A percentile compares a stretch with the other conserved stretches of the same genome.
phyloP scores from a whole-genome alignment of 208 protist species.

The Phytomonas serpens region DNA sequence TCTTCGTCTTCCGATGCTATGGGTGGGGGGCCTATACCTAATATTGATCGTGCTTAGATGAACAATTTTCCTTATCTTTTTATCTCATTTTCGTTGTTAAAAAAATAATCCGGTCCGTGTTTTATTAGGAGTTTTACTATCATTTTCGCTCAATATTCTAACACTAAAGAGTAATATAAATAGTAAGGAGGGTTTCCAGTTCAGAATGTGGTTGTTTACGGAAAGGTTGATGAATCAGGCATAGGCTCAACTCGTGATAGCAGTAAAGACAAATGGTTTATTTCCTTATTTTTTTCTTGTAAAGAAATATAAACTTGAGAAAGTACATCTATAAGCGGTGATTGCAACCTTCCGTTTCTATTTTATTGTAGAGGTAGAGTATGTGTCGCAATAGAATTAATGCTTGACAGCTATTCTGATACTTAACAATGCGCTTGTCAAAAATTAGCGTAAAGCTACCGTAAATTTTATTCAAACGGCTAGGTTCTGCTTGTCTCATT shows the following conservation, averaged over 20 bases:
- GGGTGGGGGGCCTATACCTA: not conserved
- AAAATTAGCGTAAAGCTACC: not conserved
- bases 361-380: not conserved
- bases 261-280: not conserved
- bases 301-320: not conserved
- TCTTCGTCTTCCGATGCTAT: not conserved
- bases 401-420: not conserved
- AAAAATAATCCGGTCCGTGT: not conserved
- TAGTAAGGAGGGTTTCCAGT: not conserved
- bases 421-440: not conserved
- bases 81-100: not conserved
- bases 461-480: not conserved
- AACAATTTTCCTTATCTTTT: conserved; percentile 7
- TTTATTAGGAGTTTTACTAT: not conserved
- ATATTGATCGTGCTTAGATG: not conserved
- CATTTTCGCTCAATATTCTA: not conserved
- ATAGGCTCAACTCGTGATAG: not conserved
- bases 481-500: not conserved
- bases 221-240: not conserved
- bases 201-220: not conserved
- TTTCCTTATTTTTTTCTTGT: not conserved
- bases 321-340: not conserved
- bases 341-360: not conserved
- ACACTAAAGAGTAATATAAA: not conserved
- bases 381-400: not conserved